Base-by-base conservation (phyloP, 306 rosid species). In the Dalbergia cultrata region DNA sequence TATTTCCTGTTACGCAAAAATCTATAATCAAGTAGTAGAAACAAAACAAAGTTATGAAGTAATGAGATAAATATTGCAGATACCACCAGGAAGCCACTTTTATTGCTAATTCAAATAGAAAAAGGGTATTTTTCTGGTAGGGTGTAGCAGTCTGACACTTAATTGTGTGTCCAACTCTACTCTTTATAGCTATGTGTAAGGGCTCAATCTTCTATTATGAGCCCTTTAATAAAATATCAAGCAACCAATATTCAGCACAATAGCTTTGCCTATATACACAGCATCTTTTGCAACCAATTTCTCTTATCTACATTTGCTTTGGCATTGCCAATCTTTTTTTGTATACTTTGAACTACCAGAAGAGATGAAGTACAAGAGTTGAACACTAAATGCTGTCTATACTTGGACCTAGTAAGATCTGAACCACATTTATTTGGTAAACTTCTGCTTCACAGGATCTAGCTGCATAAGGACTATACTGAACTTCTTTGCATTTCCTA, bases 401-500 rank as follows among this genome's bases (percentile, higher is more conserved):
- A 74, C 67, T 73, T 73, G 77, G 77, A 50, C 53, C 35, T 75
- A 67, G 54, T 49, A 65, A 56, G 17, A 78, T 70, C 18, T 41
- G 72, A 78, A 71, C 75, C 84, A 81, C 79, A 80, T 76, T 81
- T 81, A 70, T 84, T 75, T 72, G 54, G 67, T 75, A 75, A 63
- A 56, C 70, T 79, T 59, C 83, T 56, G 83, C 66, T 61, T 74
- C 69, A 78, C 18, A 65, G 69, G 71, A 85, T 74, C 76, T 77
- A 85, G 74, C 59, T 78, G 89, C 88, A 85, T 59, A 80, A 31
- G 49, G 86, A 87, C 78, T 83, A 87, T 59, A 71, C 52, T 50
- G 88, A 86, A 77, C 87, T 85, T 91, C 87, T 86, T 86, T 60
- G 41, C 37, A 65, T 59, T 75, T 53, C 79, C 84, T 4, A 82